These are phyloP conservation scores for Clonostachys rosea DNA, from an alignment of 2,329 filamentous ascomycete genomes.

Conservation along the genomic window DNA sequence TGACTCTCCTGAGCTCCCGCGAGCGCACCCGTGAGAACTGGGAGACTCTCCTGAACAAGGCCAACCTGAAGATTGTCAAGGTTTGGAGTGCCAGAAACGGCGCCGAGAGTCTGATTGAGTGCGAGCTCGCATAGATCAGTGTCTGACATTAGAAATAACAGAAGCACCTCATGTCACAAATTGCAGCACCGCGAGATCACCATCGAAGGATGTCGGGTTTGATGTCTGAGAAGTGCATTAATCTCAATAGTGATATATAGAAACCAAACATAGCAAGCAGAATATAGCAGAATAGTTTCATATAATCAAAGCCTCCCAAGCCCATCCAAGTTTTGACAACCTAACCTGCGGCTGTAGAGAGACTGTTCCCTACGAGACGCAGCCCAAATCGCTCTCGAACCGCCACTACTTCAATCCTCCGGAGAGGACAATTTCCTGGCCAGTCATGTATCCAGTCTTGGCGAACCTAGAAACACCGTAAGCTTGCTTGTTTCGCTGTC, in stretches of 20 bases:
- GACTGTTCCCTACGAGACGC: too few relatives aligned
- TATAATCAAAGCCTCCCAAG: too few relatives aligned
- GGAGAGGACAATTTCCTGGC: conserved; percentile 11
- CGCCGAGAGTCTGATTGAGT: conserved; percentile 12
- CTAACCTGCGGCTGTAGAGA: too few relatives aligned
- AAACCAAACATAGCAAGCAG: too few relatives aligned
- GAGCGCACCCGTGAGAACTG: conserved; percentile 12
- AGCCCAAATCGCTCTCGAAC: background rate
- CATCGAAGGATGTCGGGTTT: too few relatives aligned
- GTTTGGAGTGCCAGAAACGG: conserved; percentile 8
- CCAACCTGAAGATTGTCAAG: conserved; percentile 10
- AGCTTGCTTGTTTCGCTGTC: background rate
- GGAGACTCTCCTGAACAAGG: conserved; percentile 6
- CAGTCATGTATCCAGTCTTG: conserved; percentile 12
- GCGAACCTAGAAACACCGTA: background rate
- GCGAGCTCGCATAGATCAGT: conserved; percentile 6
- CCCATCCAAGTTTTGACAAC: too few relatives aligned
- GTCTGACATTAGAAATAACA: too few relatives aligned
- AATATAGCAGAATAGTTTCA: too few relatives aligned
- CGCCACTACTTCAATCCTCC: conserved; percentile 9
- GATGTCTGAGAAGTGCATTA: too few relatives aligned
- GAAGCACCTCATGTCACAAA: too few relatives aligned
- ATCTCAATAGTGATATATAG: too few relatives aligned
- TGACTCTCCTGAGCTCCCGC: conserved; percentile 10
- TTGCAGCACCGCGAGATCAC: too few relatives aligned